Conservation (phyloP, 441 rosid genomes). For the Pelargonium fulgidum region DNA sequence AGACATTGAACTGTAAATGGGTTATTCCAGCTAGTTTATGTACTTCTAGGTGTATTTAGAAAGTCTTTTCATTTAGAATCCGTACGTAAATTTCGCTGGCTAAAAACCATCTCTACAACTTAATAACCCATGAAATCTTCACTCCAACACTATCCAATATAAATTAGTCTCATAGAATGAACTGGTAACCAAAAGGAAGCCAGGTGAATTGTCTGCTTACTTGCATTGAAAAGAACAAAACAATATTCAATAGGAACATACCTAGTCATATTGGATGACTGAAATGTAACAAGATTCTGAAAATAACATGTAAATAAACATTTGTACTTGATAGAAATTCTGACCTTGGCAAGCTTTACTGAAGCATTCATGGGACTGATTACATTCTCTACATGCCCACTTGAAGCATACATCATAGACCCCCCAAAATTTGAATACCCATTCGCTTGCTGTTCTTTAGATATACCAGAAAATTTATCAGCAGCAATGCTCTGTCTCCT, state of each 20-base stretch:
- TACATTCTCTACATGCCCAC: slow-evolving; percentile 37
- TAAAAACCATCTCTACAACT: not conserved
- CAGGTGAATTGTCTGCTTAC: not conserved
- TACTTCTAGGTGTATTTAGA: not conserved
- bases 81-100: not conserved
- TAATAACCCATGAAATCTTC: not conserved
- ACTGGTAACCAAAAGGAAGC: not conserved
- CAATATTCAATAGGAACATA: not conserved
- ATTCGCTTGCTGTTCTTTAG: slow-evolving; percentile 45
- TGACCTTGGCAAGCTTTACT: slow-evolving; percentile 40
- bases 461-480: slow-evolving; percentile 37
- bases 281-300: not conserved
- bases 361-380: slow-evolving; percentile 35
- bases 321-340: slow-evolving; percentile 11
- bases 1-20: not conserved
- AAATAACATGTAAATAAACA: slow-evolving; percentile 5
- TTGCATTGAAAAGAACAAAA: not conserved
- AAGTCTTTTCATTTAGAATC: not conserved
- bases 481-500: slow-evolving; percentile 40
- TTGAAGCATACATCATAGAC: slow-evolving; percentile 36
- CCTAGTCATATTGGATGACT: not conserved
- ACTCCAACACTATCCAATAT: not conserved
- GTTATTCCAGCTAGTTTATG: not conserved
- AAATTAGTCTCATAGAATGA: not conserved
- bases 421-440: slow-evolving; percentile 42